These are phyloP conservation scores for Lentinula sp. DNA, from an alignment of 768 basidiomycete genomes.

Conservation along the genomic window DNA sequence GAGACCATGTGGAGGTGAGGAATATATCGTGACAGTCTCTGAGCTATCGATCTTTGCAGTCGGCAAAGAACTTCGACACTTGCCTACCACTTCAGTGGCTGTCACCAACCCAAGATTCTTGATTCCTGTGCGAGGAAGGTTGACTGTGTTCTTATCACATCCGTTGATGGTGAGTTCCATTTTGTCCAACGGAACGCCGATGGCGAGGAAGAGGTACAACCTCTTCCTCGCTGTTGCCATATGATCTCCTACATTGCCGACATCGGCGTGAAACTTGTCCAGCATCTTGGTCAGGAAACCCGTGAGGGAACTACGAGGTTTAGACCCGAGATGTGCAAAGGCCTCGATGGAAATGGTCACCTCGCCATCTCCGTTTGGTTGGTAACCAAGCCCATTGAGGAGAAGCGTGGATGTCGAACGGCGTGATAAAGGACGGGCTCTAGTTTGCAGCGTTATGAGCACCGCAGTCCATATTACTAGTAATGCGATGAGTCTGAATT, in stretches of 20 bases:
- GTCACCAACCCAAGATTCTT: conserved; percentile 28
- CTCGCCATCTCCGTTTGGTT: not conserved
- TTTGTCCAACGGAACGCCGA: conserved; percentile 25
- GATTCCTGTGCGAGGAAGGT: conserved; percentile 20
- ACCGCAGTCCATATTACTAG: not conserved
- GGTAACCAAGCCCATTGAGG: not conserved
- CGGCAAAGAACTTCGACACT: conserved; percentile 15
- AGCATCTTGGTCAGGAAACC: not conserved
- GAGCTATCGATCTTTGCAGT: conserved; percentile 7
- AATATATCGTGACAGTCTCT: conserved; percentile 25
- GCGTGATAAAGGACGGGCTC: not conserved
- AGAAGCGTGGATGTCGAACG: not conserved
- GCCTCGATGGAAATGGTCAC: not conserved
- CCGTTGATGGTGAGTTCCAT: conserved; percentile 24
- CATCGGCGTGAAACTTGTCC: not conserved
- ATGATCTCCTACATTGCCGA: conserved; percentile 19
- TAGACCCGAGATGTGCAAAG: not conserved
- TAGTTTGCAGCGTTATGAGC: not conserved
- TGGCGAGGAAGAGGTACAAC: conserved; percentile 25
- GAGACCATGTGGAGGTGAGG: conserved; percentile 29
- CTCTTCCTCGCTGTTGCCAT: conserved; percentile 21
- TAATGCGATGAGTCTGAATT: not conserved
- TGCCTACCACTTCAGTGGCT: conserved; percentile 24
- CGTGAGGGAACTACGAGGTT: not conserved
- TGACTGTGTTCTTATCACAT: conserved; percentile 16